These are phyloP conservation scores for Roridomyces roridus DNA, from an alignment of 768 basidiomycete genomes.

Conservation along the genomic window DNA sequence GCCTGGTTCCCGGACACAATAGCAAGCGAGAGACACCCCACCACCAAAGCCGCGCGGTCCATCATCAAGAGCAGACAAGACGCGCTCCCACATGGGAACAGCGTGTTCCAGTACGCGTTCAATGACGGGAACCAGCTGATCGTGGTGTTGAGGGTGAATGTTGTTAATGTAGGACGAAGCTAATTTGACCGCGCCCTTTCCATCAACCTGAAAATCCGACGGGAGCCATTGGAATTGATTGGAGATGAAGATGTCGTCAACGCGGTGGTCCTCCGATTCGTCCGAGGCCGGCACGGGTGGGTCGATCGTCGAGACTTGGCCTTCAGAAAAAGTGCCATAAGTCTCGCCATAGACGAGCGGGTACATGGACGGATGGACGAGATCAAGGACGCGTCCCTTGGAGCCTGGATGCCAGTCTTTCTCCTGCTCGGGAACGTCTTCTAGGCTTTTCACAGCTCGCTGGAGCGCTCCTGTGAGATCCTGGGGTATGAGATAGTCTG, in stretches of 20 bases:
- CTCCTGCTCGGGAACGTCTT: slow-evolving; percentile 29
- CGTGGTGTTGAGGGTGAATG: slow-evolving; percentile 13
- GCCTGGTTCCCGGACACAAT: too few species aligned
- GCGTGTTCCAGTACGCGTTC: slow-evolving; percentile 24
- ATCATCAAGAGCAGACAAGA: slow-evolving; percentile 27
- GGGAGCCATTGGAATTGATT: slow-evolving; percentile 22
- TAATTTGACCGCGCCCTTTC: slow-evolving; percentile 11
- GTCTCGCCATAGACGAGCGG: slow-evolving; percentile 31
- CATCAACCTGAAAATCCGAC: slow-evolving; percentile 21
- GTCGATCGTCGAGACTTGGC: background rate
- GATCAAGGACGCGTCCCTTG: slow-evolving; percentile 34
- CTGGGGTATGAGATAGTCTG: slow-evolving; percentile 28
- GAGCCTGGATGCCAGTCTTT: slow-evolving; percentile 42
- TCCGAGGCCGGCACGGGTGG: too few species aligned
- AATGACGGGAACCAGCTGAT: slow-evolving; percentile 26
- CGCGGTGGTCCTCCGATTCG: background rate
- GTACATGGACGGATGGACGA: slow-evolving; percentile 39
- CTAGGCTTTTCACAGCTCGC: slow-evolving; percentile 21
- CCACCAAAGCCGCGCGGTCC: too few species aligned
- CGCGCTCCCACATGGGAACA: slow-evolving; percentile 31
- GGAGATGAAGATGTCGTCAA: slow-evolving; percentile 8
- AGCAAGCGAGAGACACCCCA: too few species aligned
- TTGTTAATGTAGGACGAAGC: slow-evolving; percentile 36
- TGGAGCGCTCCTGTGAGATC: slow-evolving; percentile 13
- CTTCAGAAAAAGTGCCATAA: slow-evolving; percentile 3